Conservation (phyloP, 495 filamentous ascomycete genomes). For the Penicillium canariense region DNA sequence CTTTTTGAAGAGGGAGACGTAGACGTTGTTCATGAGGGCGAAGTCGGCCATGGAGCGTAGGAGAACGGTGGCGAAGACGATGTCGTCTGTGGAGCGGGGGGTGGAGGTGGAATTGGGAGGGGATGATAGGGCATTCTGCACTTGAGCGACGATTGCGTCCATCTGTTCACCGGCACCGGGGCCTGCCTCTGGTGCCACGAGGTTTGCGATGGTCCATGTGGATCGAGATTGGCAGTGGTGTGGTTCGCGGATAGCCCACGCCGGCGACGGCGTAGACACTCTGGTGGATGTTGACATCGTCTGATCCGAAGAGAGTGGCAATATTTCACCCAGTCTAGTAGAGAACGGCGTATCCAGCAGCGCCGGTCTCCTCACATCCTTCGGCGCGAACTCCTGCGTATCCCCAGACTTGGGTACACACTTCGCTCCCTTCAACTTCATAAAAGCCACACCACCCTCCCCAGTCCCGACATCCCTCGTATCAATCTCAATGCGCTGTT, state of each 20-base stretch:
- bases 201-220: slow-evolving; percentile 44
- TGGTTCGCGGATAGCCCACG: slow-evolving; percentile 15
- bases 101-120: slow-evolving; percentile 9
- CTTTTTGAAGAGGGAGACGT: slow-evolving; percentile 62
- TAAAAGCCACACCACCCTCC: slow-evolving; percentile 68
- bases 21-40: slow-evolving; percentile 65
- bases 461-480: slow-evolving; percentile 55
- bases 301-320: not conserved
- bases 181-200: slow-evolving; percentile 43
- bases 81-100: slow-evolving; percentile 47
- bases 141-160: slow-evolving; percentile 39
- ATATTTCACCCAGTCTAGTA: slow-evolving; percentile 22
- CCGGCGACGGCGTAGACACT: not conserved
- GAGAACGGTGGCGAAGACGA: slow-evolving; percentile 72
- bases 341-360: slow-evolving; percentile 48
- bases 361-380: slow-evolving; percentile 38
- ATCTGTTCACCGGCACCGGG: slow-evolving; percentile 43
- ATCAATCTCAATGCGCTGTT: slow-evolving; percentile 63
- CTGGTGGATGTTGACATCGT: not conserved
- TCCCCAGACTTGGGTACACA: slow-evolving; percentile 51
- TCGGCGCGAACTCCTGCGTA: slow-evolving; percentile 34
- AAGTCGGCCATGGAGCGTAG: slow-evolving; percentile 82
- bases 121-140: slow-evolving; percentile 28
- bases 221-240: slow-evolving; percentile 19
- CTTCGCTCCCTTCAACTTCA: slow-evolving; percentile 57